Conservation (phyloP, 805 yeast species). For the Hanseniaspora guilliermondii region DNA sequence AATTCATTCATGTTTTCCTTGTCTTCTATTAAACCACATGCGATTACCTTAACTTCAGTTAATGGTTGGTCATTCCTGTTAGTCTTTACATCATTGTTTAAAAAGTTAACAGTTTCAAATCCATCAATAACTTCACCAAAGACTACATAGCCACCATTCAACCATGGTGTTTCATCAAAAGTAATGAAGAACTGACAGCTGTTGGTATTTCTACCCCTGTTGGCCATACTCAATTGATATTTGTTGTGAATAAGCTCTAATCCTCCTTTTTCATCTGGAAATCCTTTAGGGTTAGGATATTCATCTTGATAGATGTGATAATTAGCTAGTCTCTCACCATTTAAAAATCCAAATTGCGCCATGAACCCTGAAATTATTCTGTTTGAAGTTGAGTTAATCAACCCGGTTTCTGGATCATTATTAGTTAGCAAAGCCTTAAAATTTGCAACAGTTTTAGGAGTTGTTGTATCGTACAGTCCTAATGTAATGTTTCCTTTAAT, state of each 20-base stretch:
- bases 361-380: constrained; percentile 59
- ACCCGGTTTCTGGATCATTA: constrained; percentile 54
- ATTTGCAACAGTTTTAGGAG: constrained; percentile 81
- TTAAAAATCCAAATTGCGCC: constrained; percentile 74
- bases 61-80: constrained; percentile 57
- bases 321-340: constrained; percentile 64
- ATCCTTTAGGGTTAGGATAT: constrained; percentile 14
- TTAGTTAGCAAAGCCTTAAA: constrained; percentile 71
- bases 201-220: constrained; percentile 67
- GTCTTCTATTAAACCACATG: constrained; percentile 7
- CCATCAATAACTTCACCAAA: constrained; percentile 91
- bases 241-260: constrained; percentile 54
- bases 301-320: constrained; percentile 59
- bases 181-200: constrained; percentile 95
- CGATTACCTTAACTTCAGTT: constrained; percentile 5
- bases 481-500: constrained; percentile 68
- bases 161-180: constrained; percentile 72
- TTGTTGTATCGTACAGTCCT: constrained; percentile 78
- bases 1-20: background rate
- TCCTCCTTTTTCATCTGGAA: constrained; percentile 26
- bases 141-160: constrained; percentile 89
- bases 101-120: constrained; percentile 60
- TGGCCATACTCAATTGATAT: constrained; percentile 68
- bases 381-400: constrained; percentile 54
- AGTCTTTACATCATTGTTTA: constrained; percentile 58